A percentile compares a stretch with the other conserved stretches of the same genome.
Conservation (phyloP, 352 stramenopile genomes). For the Elongisporangium senticosum region DNA sequence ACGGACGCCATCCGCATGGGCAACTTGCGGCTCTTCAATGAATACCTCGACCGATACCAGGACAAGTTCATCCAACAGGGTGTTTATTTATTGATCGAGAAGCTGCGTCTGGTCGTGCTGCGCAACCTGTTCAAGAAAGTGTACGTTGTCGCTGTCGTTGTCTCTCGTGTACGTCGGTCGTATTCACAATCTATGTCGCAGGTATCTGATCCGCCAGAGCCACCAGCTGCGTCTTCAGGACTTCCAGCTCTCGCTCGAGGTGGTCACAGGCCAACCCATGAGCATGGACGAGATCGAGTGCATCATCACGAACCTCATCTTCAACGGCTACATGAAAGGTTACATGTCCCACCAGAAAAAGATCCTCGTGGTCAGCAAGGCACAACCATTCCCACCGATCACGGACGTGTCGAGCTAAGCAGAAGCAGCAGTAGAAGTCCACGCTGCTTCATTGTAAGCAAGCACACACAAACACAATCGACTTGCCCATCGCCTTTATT, state of each 20-base stretch:
- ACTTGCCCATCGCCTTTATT: slow-evolving; percentile 20
- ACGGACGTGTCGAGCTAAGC: slow-evolving; percentile 65
- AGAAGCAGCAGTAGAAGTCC: background rate
- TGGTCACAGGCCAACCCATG: slow-evolving; percentile 80
- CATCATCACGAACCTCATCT: slow-evolving; percentile 96
- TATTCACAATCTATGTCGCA: slow-evolving; percentile 11
- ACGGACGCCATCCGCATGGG: slow-evolving; percentile 88
- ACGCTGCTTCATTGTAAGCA: background rate
- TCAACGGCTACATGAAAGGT: slow-evolving; percentile 93
- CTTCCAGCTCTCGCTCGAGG: slow-evolving; percentile 84
- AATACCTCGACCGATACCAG: slow-evolving; percentile 89
- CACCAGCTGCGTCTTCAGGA: slow-evolving; percentile 89
- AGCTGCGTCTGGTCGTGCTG: slow-evolving; percentile 92
- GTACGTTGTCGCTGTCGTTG: slow-evolving; percentile 36
- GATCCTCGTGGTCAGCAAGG: slow-evolving; percentile 93
- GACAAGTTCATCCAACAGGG: slow-evolving; percentile 88
- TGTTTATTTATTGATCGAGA: slow-evolving; percentile 96
- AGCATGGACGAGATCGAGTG: slow-evolving; percentile 97
- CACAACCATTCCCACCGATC: slow-evolving; percentile 90
- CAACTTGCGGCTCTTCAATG: slow-evolving; percentile 91
- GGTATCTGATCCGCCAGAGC: slow-evolving; percentile 74
- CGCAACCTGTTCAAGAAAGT: slow-evolving; percentile 96
- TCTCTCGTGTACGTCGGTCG: background rate
- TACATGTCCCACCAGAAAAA: slow-evolving; percentile 97
- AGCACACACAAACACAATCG: background rate